These are phyloP conservation scores for Tulasnella sp. DNA, from an alignment of 768 basidiomycete genomes.

Conservation along the genomic window DNA sequence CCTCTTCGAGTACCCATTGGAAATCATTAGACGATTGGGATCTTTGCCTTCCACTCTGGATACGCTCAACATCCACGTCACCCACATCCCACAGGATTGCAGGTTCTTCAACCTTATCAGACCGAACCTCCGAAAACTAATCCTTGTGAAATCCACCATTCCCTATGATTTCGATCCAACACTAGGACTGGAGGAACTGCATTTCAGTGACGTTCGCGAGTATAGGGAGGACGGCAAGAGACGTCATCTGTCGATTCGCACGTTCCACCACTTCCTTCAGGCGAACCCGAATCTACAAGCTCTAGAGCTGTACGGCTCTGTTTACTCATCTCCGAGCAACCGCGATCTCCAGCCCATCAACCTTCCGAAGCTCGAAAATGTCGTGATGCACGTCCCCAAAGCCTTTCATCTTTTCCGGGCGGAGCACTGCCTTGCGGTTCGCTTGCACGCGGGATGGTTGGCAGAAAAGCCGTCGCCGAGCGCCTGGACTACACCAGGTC, in stretches of 20 bases:
- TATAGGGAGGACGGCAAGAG: not conserved
- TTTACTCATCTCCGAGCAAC: not conserved
- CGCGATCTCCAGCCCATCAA: not conserved
- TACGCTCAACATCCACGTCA: not conserved
- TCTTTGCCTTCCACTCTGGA: not conserved
- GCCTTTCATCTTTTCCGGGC: not conserved
- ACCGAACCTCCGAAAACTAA: not conserved
- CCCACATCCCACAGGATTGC: not conserved
- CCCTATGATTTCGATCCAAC: not conserved
- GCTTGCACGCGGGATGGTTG: not conserved
- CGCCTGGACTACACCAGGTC: not conserved
- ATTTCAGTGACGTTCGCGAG: not conserved
- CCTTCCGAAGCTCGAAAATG: not conserved
- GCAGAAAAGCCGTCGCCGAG: not conserved
- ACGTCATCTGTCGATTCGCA: not conserved
- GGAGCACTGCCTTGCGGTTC: not conserved
- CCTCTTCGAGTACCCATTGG: not conserved
- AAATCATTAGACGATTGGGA: not conserved
- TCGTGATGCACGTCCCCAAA: not conserved
- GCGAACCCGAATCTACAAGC: not conserved
- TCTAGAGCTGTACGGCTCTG: not conserved
- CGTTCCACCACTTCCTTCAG: not conserved
- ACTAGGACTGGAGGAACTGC: not conserved
- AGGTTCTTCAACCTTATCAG: not conserved
- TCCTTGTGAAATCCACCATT: not conserved